A percentile compares a stretch with the other conserved stretches of the same genome.
phyloP scores from a whole-genome alignment of 23 red algal genomes.

The Gracilaria gracilis region DNA sequence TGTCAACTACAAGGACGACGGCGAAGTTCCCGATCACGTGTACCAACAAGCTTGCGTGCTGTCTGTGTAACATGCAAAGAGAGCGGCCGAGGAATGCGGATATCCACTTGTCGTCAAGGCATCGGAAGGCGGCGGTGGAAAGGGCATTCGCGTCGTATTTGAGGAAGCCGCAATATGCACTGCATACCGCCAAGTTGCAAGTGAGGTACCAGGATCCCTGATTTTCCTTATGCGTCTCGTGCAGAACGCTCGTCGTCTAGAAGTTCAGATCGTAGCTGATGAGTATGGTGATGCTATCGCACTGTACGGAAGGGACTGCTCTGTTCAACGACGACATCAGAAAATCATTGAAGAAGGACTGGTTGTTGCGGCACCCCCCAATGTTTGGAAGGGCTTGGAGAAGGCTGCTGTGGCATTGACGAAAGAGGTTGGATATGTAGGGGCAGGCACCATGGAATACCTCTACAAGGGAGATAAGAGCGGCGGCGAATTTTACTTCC shows the following conservation, averaged over 20 bases:
- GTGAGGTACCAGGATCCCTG: constrained; percentile 94
- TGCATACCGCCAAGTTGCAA: constrained; percentile 91
- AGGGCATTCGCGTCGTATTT: constrained; percentile 92
- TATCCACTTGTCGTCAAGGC: constrained; percentile 99
- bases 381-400: constrained; percentile 92
- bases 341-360: constrained; percentile 99
- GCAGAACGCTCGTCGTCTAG: constrained; percentile 88
- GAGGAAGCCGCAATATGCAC: constrained; percentile 63
- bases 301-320: constrained; percentile 97
- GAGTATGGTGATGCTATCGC: constrained; percentile 97
- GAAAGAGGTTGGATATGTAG: constrained; percentile 96
- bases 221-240: constrained; percentile 98
- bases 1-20: constrained; percentile 64
- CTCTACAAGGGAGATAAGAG: constrained; percentile 87
- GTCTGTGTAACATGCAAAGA: constrained; percentile 71
- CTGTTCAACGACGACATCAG: constrained; percentile 98
- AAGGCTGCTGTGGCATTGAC: constrained; percentile 86
- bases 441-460: constrained; percentile 99
- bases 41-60: constrained; percentile 89
- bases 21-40: constrained; percentile 76
- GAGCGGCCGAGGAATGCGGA: constrained; percentile 72
- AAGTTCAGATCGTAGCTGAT: constrained; percentile 99
- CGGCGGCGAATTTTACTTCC: constrained; percentile 96
- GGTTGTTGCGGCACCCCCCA: constrained; percentile 82
- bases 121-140: constrained; percentile 96